A percentile compares a stretch with the other conserved stretches of the same genome.
Conservation (phyloP, 1,284 basidiomycete species). For the Paramarasmius palmivorus region DNA sequence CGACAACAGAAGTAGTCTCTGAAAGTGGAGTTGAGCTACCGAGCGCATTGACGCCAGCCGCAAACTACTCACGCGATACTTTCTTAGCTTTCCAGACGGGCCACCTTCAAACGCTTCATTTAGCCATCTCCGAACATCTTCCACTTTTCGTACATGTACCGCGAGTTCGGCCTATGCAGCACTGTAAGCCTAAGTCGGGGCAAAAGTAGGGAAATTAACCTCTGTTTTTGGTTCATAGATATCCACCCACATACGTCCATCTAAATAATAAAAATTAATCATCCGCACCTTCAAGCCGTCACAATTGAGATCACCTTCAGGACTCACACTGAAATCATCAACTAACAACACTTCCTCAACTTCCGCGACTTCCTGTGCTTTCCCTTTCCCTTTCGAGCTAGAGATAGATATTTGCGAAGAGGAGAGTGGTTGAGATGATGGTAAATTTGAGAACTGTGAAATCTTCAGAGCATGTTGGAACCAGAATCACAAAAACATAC, state of each 20-base stretch:
- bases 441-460: conserved; percentile 30
- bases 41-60: neutral
- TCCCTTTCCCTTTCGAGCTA: conserved; percentile 47
- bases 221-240: conserved; percentile 68
- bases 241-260: conserved; percentile 75
- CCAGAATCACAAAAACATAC: conserved; percentile 29
- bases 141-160: conserved; percentile 86
- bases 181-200: conserved; percentile 11
- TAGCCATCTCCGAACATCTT: conserved; percentile 86
- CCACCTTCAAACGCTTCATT: conserved; percentile 78
- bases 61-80: conserved; percentile 70
- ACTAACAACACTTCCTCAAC: conserved; percentile 11
- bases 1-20: conserved; percentile 85
- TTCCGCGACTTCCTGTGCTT: conserved; percentile 32
- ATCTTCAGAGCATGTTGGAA: neutral
- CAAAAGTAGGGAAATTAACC: conserved; percentile 37
- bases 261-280: conserved; percentile 23
- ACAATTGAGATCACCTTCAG: neutral
- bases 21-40: neutral
- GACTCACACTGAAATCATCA: conserved; percentile 13
- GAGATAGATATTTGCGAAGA: conserved; percentile 13
- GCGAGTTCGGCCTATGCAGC: conserved; percentile 72
- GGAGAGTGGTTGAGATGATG: conserved; percentile 10
- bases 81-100: conserved; percentile 62
- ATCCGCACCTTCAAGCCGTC: neutral